Conservation (phyloP, 371 early-diverging fungal species). For the Chytridium lagenaria region DNA sequence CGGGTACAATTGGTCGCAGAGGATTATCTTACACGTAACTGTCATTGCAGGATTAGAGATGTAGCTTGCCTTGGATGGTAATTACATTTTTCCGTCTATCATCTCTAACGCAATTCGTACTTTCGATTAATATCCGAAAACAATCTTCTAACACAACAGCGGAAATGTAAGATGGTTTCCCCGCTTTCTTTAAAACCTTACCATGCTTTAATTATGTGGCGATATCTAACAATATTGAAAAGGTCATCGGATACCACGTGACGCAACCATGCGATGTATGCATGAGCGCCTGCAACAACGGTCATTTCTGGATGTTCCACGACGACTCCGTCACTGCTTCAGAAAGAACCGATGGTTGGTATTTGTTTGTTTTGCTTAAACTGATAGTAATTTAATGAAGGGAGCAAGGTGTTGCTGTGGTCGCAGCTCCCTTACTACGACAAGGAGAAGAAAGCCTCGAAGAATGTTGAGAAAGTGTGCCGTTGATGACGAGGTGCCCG, state of each 20-base stretch:
- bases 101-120: background rate
- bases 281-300: conserved; percentile 91
- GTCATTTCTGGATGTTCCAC: conserved; percentile 97
- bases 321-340: conserved; percentile 24
- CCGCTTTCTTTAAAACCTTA: too few relatives aligned
- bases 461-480: background rate
- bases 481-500: background rate
- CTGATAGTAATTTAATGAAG: conserved; percentile 62
- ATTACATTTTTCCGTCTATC: background rate
- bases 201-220: too few relatives aligned
- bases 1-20: conserved; percentile 55
- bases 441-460: background rate
- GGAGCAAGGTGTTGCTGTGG: conserved; percentile 53
- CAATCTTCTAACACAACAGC: background rate
- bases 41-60: conserved; percentile 51
- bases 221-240: too few relatives aligned
- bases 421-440: conserved; percentile 47
- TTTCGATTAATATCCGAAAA: too few relatives aligned
- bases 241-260: conserved; percentile 96
- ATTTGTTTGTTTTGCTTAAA: conserved; percentile 67
- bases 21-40: conserved; percentile 58
- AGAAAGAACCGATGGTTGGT: conserved; percentile 30
- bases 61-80: conserved; percentile 50
- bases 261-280: conserved; percentile 93
- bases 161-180: background rate